These are phyloP conservation scores for Colletotrichum kahawae DNA, from an alignment of 2,329 filamentous ascomycete genomes.

Conservation along the genomic window DNA sequence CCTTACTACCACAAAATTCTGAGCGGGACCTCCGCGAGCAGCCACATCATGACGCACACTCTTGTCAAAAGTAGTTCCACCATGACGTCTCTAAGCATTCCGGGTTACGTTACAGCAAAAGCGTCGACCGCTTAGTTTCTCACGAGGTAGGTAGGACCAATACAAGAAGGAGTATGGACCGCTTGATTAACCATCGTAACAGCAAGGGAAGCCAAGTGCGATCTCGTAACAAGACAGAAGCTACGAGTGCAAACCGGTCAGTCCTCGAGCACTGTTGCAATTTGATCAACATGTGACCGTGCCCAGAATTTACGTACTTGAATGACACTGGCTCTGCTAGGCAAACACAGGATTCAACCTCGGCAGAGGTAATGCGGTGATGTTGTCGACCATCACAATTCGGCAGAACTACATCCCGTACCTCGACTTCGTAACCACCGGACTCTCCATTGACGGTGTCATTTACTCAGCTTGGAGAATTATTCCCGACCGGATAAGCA, in stretches of 20 bases:
- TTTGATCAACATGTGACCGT: neutral
- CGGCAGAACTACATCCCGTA: neutral
- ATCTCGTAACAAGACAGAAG: neutral
- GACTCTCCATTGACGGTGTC: neutral
- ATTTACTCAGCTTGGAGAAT: neutral
- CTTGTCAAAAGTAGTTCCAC: neutral
- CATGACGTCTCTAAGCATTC: neutral
- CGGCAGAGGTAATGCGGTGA: neutral
- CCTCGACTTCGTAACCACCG: neutral
- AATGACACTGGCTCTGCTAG: neutral
- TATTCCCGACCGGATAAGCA: neutral
- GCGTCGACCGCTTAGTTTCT: neutral
- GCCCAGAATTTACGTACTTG: neutral
- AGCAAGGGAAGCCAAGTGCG: neutral
- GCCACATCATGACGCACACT: neutral
- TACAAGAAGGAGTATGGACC: neutral
- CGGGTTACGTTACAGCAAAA: neutral
- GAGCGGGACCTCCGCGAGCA: fast-evolving
- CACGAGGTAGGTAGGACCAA: neutral
- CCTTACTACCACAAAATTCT: neutral
- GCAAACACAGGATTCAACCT: neutral
- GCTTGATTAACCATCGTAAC: neutral
- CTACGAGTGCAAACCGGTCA: neutral
- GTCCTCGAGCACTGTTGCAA: neutral
- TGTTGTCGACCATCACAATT: neutral